phyloP scores from a whole-genome alignment of 371 early-diverging fungal species.

The Mortierella sp. region DNA sequence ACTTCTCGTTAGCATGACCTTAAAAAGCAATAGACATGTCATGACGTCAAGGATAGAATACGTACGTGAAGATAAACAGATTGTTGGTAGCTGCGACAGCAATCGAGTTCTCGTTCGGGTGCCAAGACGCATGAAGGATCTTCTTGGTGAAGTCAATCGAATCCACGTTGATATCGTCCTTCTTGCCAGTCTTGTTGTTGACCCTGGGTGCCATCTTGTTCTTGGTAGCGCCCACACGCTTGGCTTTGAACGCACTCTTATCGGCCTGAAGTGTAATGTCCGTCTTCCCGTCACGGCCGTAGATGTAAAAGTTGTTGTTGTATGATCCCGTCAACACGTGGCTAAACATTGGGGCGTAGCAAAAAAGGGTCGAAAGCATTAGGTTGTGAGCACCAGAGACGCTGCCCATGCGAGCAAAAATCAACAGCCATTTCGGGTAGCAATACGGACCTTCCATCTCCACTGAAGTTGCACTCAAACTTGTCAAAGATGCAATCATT shows the following conservation, averaged over 20 bases:
- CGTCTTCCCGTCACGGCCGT: constrained; percentile 75
- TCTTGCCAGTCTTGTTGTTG: constrained; percentile 60
- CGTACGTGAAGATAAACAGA: constrained; percentile 91
- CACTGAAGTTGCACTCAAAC: constrained; percentile 97
- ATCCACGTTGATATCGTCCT: constrained; percentile 85
- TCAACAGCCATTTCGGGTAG: too few relatives aligned
- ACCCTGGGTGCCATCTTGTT: constrained; percentile 58
- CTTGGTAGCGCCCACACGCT: constrained; percentile 72
- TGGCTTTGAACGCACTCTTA: constrained; percentile 96
- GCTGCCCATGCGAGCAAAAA: too few relatives aligned
- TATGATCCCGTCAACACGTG: constrained; percentile 95
- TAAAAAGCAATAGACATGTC: too few relatives aligned
- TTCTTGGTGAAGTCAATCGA: constrained; percentile 93
- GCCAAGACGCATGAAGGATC: constrained; percentile 98
- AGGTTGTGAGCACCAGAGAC: too few relatives aligned
- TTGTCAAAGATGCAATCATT: constrained; percentile 99
- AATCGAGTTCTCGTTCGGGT: constrained; percentile 95
- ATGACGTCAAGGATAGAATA: too few relatives aligned
- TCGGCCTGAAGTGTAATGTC: constrained; percentile 96
- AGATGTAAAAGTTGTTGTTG: constrained; percentile 96
- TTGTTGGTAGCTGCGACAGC: constrained; percentile 98
- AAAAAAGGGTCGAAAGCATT: constrained; percentile 5
- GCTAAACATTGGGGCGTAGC: constrained; percentile 41
- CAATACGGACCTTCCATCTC: constrained; percentile 88
- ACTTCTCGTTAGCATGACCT: too few relatives aligned